Conservation (phyloP, 129 eudicot genomes). For the Tagetes patula region DNA sequence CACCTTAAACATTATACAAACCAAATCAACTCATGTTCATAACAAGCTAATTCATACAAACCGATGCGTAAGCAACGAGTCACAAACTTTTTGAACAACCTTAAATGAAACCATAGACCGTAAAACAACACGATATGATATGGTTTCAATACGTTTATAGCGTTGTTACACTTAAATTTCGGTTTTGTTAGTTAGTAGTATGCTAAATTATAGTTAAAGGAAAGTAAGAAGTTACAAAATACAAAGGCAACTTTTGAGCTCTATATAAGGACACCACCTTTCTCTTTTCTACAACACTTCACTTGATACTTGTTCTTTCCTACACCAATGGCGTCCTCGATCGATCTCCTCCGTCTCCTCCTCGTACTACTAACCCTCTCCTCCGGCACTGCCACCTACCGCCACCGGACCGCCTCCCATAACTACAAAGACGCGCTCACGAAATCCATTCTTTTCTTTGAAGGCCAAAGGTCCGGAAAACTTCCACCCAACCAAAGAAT, state of each 20-base stretch:
- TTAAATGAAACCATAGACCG: not conserved
- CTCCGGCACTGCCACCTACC: conserved; percentile 5
- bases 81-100: not conserved
- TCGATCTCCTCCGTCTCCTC: not conserved
- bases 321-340: not conserved
- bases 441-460: conserved; percentile 14
- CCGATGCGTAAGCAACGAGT: not conserved
- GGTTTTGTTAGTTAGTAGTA: not conserved
- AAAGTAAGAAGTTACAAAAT: not conserved
- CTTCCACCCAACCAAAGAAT: conserved; percentile 16
- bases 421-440: conserved; percentile 13
- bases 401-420: conserved; percentile 4
- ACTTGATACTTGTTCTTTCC: not conserved
- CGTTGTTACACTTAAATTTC: not conserved
- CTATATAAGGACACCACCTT: conserved; percentile 2
- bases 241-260: conserved; percentile 5
- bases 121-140: not conserved
- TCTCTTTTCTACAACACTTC: not conserved
- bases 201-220: not conserved
- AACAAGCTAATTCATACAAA: not conserved
- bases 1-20: too few species aligned
- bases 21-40: not conserved
- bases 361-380: not conserved
- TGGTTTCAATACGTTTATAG: not conserved
- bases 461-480: conserved; percentile 13